These are phyloP conservation scores for Penicillium sp. DNA, from an alignment of 2,329 filamentous ascomycete species.

Conservation along the genomic window DNA sequence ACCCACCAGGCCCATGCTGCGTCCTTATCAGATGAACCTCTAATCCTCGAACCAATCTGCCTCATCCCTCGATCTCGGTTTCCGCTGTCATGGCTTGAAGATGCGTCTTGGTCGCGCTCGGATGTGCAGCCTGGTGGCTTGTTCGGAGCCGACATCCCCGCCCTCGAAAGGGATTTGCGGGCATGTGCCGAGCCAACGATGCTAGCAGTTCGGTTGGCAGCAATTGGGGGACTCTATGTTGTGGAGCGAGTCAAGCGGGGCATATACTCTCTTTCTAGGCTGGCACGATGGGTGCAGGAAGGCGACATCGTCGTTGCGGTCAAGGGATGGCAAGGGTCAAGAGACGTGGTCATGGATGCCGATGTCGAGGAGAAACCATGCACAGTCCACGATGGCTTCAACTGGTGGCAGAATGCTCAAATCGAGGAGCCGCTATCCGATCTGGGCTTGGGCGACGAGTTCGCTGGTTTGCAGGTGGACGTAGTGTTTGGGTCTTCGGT, in stretches of 20 bases:
- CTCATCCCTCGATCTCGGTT: slow-evolving; percentile 42
- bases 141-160: slow-evolving; percentile 44
- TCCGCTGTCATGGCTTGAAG: slow-evolving; percentile 47
- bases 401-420: slow-evolving; percentile 44
- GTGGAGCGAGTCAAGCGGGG: slow-evolving; percentile 46
- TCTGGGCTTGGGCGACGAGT: slow-evolving; percentile 27
- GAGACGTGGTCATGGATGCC: slow-evolving; percentile 7
- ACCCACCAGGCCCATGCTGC: slow-evolving; percentile 38
- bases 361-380: slow-evolving; percentile 8
- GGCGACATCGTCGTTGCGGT: slow-evolving; percentile 45
- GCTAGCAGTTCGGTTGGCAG: slow-evolving; percentile 37
- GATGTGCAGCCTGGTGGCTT: slow-evolving; percentile 41
- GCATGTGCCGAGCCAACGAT: slow-evolving; percentile 34
- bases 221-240: slow-evolving; percentile 40
- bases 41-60: slow-evolving; percentile 42
- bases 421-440: slow-evolving; percentile 36
- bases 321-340: slow-evolving; percentile 35
- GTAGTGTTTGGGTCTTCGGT: slow-evolving; percentile 35
- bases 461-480: slow-evolving; percentile 33
- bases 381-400: slow-evolving; percentile 10
- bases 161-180: slow-evolving; percentile 38
- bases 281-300: slow-evolving; percentile 41
- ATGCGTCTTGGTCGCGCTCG: slow-evolving; percentile 32
- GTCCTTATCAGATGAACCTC: slow-evolving; percentile 40
- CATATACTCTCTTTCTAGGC: slow-evolving; percentile 45